These are phyloP conservation scores for Candolleomyces efflorescens DNA, from an alignment of 768 basidiomycete species.

Conservation along the genomic window DNA sequence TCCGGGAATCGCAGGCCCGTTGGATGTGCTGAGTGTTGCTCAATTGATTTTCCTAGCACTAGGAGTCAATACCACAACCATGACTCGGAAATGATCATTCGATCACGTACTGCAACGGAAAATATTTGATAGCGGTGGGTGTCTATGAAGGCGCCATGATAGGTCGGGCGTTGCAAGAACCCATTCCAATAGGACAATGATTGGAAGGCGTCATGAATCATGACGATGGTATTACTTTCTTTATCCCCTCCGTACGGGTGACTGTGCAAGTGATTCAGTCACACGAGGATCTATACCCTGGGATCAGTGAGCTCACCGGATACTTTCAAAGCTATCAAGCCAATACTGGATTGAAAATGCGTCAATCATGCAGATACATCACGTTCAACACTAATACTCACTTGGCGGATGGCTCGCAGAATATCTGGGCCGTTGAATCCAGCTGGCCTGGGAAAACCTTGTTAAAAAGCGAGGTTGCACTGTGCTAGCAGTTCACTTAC, in stretches of 20 bases:
- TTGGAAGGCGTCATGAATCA: slow-evolving; percentile 82
- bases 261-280: slow-evolving; percentile 19
- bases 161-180: slow-evolving; percentile 51
- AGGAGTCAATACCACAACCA: background rate
- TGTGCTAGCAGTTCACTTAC: slow-evolving; percentile 31
- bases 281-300: slow-evolving; percentile 9
- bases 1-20: slow-evolving; percentile 48
- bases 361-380: background rate
- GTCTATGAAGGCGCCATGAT: slow-evolving; percentile 69
- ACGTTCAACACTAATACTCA: slow-evolving; percentile 20
- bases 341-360: slow-evolving; percentile 48
- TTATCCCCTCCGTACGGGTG: slow-evolving; percentile 31
- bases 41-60: slow-evolving; percentile 39
- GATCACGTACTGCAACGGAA: slow-evolving; percentile 42
- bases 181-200: slow-evolving; percentile 64
- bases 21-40: slow-evolving; percentile 53
- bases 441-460: slow-evolving; percentile 51
- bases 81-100: background rate
- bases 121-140: slow-evolving; percentile 82
- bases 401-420: slow-evolving; percentile 43
- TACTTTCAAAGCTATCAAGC: slow-evolving; percentile 69
- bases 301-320: slow-evolving; percentile 42
- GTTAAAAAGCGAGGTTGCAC: background rate
- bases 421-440: slow-evolving; percentile 55
- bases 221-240: slow-evolving; percentile 60